Percentiles rank a stretch among this genome's conserved stretches.
Evolutionary conservation across 768 basidiomycete species (phyloP).

Genomic region (Kwoniella sp.): DNA sequence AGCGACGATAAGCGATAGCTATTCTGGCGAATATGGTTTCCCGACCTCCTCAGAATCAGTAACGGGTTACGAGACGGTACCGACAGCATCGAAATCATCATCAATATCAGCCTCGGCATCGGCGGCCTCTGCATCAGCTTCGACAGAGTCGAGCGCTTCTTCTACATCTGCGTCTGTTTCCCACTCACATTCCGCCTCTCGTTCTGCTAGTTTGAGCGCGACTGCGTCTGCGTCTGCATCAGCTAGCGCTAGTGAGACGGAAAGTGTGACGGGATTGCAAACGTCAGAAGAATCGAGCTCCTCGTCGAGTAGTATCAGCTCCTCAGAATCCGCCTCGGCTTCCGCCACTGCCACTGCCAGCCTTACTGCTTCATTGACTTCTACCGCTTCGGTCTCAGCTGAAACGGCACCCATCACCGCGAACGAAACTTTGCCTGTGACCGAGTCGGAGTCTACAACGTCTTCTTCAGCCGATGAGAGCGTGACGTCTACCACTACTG

Average conservation of each 20-base stretch:
- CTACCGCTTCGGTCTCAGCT: slow-evolving; percentile 4
- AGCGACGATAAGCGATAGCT: slow-evolving; percentile 1
- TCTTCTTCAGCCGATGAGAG: neutral
- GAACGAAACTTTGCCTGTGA: slow-evolving; percentile 13
- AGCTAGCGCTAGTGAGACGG: neutral
- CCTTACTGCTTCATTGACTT: slow-evolving; percentile 8
- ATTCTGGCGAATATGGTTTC: neutral
- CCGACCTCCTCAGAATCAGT: neutral
- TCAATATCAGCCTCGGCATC: neutral
- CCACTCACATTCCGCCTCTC: neutral
- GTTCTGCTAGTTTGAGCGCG: neutral
- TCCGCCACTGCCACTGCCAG: slow-evolving; percentile 17
- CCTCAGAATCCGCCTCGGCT: slow-evolving; percentile 13
- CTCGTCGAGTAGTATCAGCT: slow-evolving; percentile 16
- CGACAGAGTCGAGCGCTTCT: slow-evolving; percentile 27
- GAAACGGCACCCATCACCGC: slow-evolving; percentile 9
- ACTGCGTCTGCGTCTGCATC: slow-evolving; percentile 3
- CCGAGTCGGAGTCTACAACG: slow-evolving; percentile 1
- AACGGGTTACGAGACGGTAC: neutral
- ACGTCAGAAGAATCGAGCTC: slow-evolving; percentile 26
- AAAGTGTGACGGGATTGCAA: neutral
- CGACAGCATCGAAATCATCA: slow-evolving; percentile 26
- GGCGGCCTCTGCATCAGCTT: slow-evolving; percentile 7
- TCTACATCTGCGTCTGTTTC: neutral
- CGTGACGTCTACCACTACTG: slow-evolving; percentile 10